A percentile compares a stretch with the other conserved stretches of the same genome.
Evolutionary conservation across 1,139 yeast genomes (phyloP).

Genomic region (Debaryomyces singareniensis): DNA sequence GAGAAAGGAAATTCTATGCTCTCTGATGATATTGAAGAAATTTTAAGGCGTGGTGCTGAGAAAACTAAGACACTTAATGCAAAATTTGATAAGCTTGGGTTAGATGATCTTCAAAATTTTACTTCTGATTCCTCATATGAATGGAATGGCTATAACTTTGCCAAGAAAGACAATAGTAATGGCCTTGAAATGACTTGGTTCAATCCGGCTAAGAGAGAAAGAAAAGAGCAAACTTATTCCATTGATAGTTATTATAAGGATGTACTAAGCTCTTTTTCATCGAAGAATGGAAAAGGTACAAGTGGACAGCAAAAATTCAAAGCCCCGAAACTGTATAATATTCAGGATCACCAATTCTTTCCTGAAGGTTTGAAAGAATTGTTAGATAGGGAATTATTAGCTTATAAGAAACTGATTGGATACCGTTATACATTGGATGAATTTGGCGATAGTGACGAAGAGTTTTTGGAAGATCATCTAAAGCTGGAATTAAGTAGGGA

Average conservation of each 20-base stretch:
- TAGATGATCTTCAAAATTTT: slow-evolving; percentile 89
- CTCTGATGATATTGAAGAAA: slow-evolving; percentile 75
- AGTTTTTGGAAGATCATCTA: slow-evolving; percentile 48
- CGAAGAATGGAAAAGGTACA: slow-evolving; percentile 11
- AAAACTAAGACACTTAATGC: slow-evolving; percentile 73
- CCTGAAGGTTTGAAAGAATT: slow-evolving; percentile 59
- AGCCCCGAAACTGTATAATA: slow-evolving; percentile 66
- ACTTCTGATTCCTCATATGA: slow-evolving; percentile 86
- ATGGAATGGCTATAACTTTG: slow-evolving; percentile 95
- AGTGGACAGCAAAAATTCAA: slow-evolving; percentile 37
- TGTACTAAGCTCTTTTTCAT: slow-evolving; percentile 41
- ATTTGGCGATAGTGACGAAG: slow-evolving; percentile 50
- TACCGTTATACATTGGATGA: slow-evolving; percentile 58
- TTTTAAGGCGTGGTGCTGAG: slow-evolving; percentile 71
- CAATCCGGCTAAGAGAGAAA: slow-evolving; percentile 82
- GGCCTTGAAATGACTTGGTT: slow-evolving; percentile 63
- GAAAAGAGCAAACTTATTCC: slow-evolving; percentile 84
- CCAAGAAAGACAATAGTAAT: slow-evolving; percentile 48
- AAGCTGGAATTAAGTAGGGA: slow-evolving; percentile 30
- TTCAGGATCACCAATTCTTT: slow-evolving; percentile 88
- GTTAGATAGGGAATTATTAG: slow-evolving; percentile 72
- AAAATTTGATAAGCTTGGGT: slow-evolving; percentile 76
- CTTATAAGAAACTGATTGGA: slow-evolving; percentile 66
- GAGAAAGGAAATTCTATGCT: slow-evolving; percentile 31
- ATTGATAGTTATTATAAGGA: slow-evolving; percentile 86